These are phyloP conservation scores for Carex kokanica DNA, from an alignment of 176 grass and related monocot species.

Conservation along the genomic window DNA sequence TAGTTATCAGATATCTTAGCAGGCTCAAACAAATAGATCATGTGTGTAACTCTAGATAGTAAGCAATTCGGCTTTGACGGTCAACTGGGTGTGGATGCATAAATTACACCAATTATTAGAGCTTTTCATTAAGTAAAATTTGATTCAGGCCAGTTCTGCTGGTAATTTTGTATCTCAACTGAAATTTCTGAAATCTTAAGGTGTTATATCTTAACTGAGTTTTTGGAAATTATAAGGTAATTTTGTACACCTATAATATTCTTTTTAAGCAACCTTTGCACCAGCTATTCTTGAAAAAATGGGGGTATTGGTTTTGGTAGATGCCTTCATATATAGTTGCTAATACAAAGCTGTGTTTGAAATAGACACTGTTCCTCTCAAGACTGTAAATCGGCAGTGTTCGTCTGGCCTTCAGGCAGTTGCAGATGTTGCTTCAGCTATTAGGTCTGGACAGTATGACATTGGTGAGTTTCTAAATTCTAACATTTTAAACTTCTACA, in stretches of 20 bases:
- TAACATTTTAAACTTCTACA: neutral
- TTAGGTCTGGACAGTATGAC: constrained; percentile 78
- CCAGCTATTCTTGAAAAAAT: neutral
- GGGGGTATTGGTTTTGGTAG: neutral
- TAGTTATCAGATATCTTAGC: neutral
- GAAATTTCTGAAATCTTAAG: neutral
- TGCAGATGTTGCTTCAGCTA: constrained; percentile 76
- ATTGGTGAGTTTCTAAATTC: constrained; percentile 47
- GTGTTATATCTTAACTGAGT: neutral
- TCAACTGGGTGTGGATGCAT: neutral
- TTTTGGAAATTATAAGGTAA: neutral
- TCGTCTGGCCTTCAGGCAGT: constrained; percentile 95
- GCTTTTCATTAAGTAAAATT: neutral
- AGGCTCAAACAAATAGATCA: neutral
- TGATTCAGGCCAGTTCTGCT: neutral
- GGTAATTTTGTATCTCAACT: neutral
- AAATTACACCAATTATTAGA: neutral
- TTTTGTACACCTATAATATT: neutral
- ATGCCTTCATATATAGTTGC: neutral
- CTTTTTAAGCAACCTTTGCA: neutral
- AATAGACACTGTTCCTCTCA: constrained; percentile 83
- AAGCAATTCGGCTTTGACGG: neutral
- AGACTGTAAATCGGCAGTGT: constrained; percentile 85
- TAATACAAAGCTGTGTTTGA: constrained; percentile 27
- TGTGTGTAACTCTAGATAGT: neutral